Evolutionary conservation across 2,329 filamentous ascomycete species (phyloP), one percentile per base, ranked within the genome.

Genomic region (Alternaria dauci): DNA sequence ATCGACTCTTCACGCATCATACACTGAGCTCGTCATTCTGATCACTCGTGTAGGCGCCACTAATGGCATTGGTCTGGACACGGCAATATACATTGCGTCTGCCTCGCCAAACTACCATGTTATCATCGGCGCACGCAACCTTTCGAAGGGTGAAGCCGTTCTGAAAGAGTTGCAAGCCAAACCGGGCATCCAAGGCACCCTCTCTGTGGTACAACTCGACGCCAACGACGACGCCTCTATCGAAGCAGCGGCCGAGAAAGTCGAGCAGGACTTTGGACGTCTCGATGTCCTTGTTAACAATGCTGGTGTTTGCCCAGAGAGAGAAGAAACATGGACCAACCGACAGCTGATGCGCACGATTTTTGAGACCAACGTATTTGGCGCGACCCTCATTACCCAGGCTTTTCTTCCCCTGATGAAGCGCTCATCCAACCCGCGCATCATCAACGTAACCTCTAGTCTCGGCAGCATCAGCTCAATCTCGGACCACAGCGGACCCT

Each of bases 271-370:
- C 5, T 75, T 68, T 30, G 68, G 66, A 38, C 67, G 61, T n/a
- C 85, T 96, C 71, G 91, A 96, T 80, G 91, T 96, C 58, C 81
- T 96, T 39, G 81, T 96, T 81, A 96, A 96, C 84, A 96, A 96
- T 77, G 93, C 93, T 30, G 93, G 92, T 18, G 79, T 86, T 5
- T 78, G 81, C 23, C 42, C 39, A 5, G 60, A 70, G 7, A 51
- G 41, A 16, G 50, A 59, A 3, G 55, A 28, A 2, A 36, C 52
- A 32, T 69, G 62, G 62, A 52, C 59, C 3, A 46, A 59, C 11
- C 73, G 74, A 14, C 62, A 63, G 0, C 41, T 38, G 8, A 50
- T 78, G 3, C 69, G 69, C 18, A 55, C 52, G 3, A 66, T 60
- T 8, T 72, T 81, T 32, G 71, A 81, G 30, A 78, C 76, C 26